Evolutionary conservation across 225 moss, liverwort and hornwort genomes (phyloP), one percentile per base, ranked within the genome.

Genomic region (Antitrichia curtipendula): DNA sequence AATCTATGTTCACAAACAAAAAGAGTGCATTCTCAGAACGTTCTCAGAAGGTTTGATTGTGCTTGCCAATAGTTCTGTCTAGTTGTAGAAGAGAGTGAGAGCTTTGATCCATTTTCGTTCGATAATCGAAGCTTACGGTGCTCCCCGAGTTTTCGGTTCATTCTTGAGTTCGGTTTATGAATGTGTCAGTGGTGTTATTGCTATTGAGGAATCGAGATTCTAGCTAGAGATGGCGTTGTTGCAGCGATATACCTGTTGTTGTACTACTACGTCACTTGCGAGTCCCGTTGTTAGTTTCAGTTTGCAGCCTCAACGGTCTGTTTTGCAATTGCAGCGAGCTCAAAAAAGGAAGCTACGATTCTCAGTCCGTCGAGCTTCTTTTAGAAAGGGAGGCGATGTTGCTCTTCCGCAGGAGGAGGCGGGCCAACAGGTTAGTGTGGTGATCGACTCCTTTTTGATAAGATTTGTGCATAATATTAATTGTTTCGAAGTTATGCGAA

Each of bases 211-310:
- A 20, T 70, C 8, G 41, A 79, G n/a, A 13, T 34, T 78, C 7
- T 16, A 71, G 56, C 2, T 18, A 80, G 80, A 59, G 13, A 92
- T 92, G 92, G 91, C 92, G 41, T 74, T 89, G 83, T 58, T 88
- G 85, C 91, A 80, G 80, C 38, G 62, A 65, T 65, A 24, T n/a
- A 78, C 82, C 4, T 89, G 88, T 85, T 65, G 54, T 54, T 41
- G 63, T 32, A 11, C 16, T 54, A 13, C 13, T 8, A 9, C 85
- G 14, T 58, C 87, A 20, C n/a, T 75, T 36, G 12, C 38, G 5
- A n/a, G 43, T 34, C 41, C 79, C 14, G 40, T 38, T 54, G 32
- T 32, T 54, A 3, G 28, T 31, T 60, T 82, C 77, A 71, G 57
- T 21, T 34, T 41, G 85, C 81, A 63, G 25, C 41, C 62, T 34